Conservation (phyloP, 2,329 filamentous ascomycete genomes). For the Penicillium expansum region DNA sequence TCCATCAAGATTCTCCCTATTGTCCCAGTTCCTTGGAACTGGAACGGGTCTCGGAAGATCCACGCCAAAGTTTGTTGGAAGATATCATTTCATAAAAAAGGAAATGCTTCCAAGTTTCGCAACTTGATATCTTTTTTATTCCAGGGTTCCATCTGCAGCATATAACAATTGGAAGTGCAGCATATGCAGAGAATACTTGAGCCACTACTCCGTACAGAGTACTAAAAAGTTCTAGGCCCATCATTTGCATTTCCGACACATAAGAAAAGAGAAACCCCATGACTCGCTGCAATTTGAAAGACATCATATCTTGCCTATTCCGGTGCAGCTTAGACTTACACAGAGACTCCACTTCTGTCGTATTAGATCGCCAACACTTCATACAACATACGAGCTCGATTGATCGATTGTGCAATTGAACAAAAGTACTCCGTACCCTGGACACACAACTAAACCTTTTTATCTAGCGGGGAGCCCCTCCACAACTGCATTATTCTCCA, state of each 20-base stretch:
- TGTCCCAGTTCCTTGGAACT: slow-evolving; percentile 16
- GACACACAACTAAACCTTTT: too few relatives aligned
- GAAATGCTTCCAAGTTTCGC: neutral
- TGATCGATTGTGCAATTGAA: neutral
- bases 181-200: neutral
- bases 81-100: neutral
- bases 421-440: too few relatives aligned
- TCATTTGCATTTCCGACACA: neutral
- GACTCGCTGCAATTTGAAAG: neutral
- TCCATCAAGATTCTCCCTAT: neutral
- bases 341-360: neutral
- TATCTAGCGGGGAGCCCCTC: too few relatives aligned
- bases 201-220: neutral
- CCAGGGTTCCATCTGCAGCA: neutral
- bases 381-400: neutral
- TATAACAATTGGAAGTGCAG: neutral
- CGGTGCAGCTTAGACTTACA: neutral
- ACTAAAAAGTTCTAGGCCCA: neutral
- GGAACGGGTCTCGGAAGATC: slow-evolving; percentile 27
- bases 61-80: slow-evolving; percentile 12
- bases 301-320: neutral
- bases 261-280: neutral
- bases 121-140: neutral
- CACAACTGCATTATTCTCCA: neutral
- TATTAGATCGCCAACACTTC: neutral